Evolutionary conservation across 1,139 yeast species (phyloP).

Genomic region (Taphrina flavorubra): DNA sequence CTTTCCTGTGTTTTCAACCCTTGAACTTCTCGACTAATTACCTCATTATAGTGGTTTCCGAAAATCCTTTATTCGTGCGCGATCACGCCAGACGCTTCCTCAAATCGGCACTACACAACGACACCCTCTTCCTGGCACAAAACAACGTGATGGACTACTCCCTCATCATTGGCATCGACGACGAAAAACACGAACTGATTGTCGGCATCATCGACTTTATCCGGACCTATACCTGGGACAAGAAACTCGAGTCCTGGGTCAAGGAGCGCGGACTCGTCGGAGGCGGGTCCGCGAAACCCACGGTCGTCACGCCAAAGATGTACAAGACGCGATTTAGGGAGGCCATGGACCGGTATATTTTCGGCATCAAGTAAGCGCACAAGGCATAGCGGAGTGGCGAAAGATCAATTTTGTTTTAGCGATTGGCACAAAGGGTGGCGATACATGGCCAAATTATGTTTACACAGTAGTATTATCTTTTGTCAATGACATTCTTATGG

Average conservation of each 20-base stretch:
- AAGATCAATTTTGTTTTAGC: background rate
- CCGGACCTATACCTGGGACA: constrained; percentile 97
- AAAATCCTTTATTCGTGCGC: constrained; percentile 90
- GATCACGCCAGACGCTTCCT: constrained; percentile 87
- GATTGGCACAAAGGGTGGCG: background rate
- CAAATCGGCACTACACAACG: constrained; percentile 91
- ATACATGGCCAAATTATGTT: no score
- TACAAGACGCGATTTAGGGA: constrained; percentile 92
- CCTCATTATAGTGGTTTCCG: constrained; percentile 65
- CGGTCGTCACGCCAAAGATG: constrained; percentile 95
- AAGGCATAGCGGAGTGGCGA: background rate
- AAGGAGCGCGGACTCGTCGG: constrained; percentile 88
- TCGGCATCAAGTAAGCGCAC: constrained; percentile 71
- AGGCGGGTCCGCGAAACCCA: constrained; percentile 89
- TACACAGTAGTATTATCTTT: no score
- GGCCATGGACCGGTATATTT: constrained; percentile 94
- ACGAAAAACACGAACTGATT: constrained; percentile 69
- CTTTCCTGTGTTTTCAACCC: background rate
- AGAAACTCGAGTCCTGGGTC: constrained; percentile 97
- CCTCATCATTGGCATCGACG: constrained; percentile 87
- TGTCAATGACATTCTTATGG: no score
- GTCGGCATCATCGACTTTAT: constrained; percentile 91
- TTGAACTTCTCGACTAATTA: constrained; percentile 24
- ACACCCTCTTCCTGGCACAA: constrained; percentile 88
- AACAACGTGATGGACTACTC: constrained; percentile 99